Evolutionary conservation across 1,284 basidiomycete species (phyloP), one percentile per base, ranked within the genome.

Genomic region (Ustilago cynodontis): DNA sequence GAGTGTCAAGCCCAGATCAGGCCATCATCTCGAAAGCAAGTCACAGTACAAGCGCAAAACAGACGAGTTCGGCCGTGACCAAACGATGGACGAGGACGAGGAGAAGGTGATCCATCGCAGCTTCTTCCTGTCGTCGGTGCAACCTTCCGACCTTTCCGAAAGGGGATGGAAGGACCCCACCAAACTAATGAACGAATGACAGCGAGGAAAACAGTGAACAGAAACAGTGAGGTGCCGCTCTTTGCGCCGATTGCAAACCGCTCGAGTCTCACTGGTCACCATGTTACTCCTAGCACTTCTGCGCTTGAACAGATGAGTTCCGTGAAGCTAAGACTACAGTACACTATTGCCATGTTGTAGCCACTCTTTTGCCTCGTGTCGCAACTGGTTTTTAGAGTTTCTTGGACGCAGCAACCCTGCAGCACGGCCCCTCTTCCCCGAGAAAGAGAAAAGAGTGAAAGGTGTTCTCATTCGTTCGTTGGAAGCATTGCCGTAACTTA

Each of bases 231-330:
- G 24, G 26, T 22, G 9, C n/a, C 51, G 31, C 18, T 20, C 31
- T 53, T 53, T 53, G 52, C 52, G 35, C 52, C 52, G 52, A 39
- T 54, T 39, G 33, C 31, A 35, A 56, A 56, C 16, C 37, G 18
- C 37, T 43, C 24, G 39, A 43, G 26, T 20, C 20, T 56, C 4
- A 56, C 33, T 54, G 52, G 33, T 52, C 50, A 29, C 18, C 29
- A 26, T 29, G 26, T n/a, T 49, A 49, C 2, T 14, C 16, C 22
- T 47, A 20, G n/a, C n/a, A 33, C 31, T 33, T 33, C 31, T 33
- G 31, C 31, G 31, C 31, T 33, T 11, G 31, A 5, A 6, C 31
- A n/a, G n/a, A 41, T 41, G 39, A 41, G 39, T 11, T 37, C 35
- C 35, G 14, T 10, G 3, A 11, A 3, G 7, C 14, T 37, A 11